Conservation (phyloP, 768 basidiomycete genomes). For the Suillus alpinus region DNA sequence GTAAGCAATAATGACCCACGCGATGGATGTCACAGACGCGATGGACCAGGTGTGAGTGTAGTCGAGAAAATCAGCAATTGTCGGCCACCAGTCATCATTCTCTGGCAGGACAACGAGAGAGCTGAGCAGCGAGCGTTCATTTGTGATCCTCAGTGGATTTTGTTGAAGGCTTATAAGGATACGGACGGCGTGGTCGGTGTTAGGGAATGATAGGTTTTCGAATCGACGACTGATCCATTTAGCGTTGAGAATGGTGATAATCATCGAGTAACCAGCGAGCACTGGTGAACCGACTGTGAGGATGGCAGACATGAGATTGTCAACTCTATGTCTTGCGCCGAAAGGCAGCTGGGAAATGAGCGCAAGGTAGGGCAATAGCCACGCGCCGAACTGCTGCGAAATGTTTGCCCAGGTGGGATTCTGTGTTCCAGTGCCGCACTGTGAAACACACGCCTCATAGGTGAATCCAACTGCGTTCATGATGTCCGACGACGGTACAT, state of each 20-base stretch:
- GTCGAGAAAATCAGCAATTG: conserved; percentile 31
- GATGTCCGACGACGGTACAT: background rate
- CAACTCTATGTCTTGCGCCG: conserved; percentile 36
- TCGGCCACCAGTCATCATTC: conserved; percentile 43
- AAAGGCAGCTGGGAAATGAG: conserved; percentile 50
- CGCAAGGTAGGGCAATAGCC: conserved; percentile 50
- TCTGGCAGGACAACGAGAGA: conserved; percentile 41
- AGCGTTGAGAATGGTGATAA: conserved; percentile 43
- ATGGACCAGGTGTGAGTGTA: conserved; percentile 41
- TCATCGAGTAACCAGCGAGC: conserved; percentile 45
- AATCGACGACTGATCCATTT: conserved; percentile 39
- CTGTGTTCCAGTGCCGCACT: conserved; percentile 12
- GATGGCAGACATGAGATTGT: conserved; percentile 42
- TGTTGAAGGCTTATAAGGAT: conserved; percentile 43
- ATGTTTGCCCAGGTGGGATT: conserved; percentile 20
- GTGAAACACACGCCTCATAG: background rate
- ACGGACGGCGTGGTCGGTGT: conserved; percentile 22
- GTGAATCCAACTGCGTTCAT: conserved; percentile 12
- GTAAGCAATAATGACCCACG: conserved; percentile 46
- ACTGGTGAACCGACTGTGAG: conserved; percentile 44
- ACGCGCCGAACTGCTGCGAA: conserved; percentile 38
- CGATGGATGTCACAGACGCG: conserved; percentile 37
- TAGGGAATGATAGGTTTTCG: conserved; percentile 27
- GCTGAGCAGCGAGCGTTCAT: conserved; percentile 28
- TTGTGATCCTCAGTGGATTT: conserved; percentile 33